Evolutionary conservation across 345 rosid genomes (phyloP).

Genomic region (Cardamine occulta): DNA sequence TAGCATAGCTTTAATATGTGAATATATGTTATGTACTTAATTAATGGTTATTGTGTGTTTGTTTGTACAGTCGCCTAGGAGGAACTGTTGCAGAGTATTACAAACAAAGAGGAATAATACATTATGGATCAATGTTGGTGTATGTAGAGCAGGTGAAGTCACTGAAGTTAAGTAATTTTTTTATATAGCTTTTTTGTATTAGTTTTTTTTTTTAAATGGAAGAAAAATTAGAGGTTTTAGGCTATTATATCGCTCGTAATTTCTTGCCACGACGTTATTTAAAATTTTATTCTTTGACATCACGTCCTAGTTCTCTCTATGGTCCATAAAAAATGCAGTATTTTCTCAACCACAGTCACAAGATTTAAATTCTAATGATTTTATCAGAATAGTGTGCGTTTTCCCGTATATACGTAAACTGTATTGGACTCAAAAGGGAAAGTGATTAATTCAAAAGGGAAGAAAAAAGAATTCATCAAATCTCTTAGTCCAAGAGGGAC

Average conservation of each 20-base stretch:
- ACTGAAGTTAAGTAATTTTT: conserved; percentile 54
- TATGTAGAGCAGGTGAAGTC: conserved; percentile 75
- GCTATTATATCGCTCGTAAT: conserved; percentile 11
- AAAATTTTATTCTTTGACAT: conserved; percentile 31
- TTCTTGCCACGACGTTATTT: conserved; percentile 38
- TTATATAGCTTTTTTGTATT: conserved; percentile 34
- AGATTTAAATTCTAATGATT: too few relatives aligned
- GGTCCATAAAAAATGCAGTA: not conserved
- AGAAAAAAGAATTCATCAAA: not conserved
- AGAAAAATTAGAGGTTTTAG: conserved; percentile 38
- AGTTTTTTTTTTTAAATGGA: conserved; percentile 25
- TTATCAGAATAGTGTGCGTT: too few relatives aligned
- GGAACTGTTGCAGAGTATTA: conserved; percentile 57
- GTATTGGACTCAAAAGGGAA: not conserved
- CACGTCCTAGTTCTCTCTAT: conserved; percentile 1
- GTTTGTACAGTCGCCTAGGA: conserved; percentile 52
- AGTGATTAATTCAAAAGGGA: not conserved
- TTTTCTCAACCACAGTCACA: not conserved
- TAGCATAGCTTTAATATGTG: not conserved
- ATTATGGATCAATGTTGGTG: conserved; percentile 72
- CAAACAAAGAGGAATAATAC: conserved; percentile 64
- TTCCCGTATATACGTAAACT: not conserved
- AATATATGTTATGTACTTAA: not conserved
- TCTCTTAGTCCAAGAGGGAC: conserved; percentile 29
- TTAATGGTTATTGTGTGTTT: conserved; percentile 13